Conservation (phyloP, 441 rosid species). For the Populus tomentosa region DNA sequence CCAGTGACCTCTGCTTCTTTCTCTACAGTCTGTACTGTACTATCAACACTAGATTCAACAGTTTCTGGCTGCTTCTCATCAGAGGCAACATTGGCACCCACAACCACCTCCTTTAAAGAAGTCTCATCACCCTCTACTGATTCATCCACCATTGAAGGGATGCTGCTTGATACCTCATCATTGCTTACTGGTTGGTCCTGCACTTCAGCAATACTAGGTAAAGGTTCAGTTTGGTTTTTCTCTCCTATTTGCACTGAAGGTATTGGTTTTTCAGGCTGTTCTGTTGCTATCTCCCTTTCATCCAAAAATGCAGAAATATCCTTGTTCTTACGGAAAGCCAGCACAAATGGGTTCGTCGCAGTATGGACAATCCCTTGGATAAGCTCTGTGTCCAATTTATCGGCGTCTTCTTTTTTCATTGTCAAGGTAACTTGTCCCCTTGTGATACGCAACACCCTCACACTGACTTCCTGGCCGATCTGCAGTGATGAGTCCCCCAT, state of each 20-base stretch:
- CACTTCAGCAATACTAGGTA: conserved; percentile 23
- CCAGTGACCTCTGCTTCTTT: conserved; percentile 16
- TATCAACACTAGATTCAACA: conserved; percentile 9
- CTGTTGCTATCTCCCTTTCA: conserved; percentile 44
- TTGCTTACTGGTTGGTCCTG: conserved; percentile 23
- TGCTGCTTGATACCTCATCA: conserved; percentile 12
- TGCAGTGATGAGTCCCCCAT: conserved; percentile 58
- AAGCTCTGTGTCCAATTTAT: conserved; percentile 30
- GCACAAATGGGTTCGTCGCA: conserved; percentile 69
- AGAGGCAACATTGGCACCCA: conserved; percentile 13
- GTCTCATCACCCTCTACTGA: conserved; percentile 21
- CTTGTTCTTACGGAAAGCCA: conserved; percentile 73
- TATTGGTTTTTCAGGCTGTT: conserved; percentile 20
- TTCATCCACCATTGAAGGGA: conserved; percentile 24
- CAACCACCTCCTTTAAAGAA: conserved; percentile 17
- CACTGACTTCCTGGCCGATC: conserved; percentile 72
- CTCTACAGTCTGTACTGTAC: conserved; percentile 8
- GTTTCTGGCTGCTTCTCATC: conserved; percentile 17
- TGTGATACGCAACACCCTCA: conserved; percentile 55
- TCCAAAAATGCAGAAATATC: conserved; percentile 74
- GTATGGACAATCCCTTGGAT: conserved; percentile 53
- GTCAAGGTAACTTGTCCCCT: conserved; percentile 84
- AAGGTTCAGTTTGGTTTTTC: conserved; percentile 16
- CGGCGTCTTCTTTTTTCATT: conserved; percentile 64
- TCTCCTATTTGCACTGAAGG: conserved; percentile 22